Evolutionary conservation across 805 yeast species (phyloP), one percentile per base, ranked within the genome.

Genomic region (Wickerhamiella azymoides): DNA sequence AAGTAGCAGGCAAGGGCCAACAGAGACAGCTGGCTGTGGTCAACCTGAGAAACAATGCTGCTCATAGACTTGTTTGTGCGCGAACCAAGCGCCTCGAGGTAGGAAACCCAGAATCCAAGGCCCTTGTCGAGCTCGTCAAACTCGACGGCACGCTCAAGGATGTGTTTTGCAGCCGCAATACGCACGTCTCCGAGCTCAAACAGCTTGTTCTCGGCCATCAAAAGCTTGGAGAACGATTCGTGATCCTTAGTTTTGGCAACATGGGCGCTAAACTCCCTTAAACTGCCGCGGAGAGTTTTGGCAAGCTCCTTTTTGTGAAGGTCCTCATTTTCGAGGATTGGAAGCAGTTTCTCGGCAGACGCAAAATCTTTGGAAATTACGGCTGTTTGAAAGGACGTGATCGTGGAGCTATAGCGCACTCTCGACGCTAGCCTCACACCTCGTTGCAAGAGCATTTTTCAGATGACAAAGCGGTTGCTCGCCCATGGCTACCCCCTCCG

Each of bases 1-100:
- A 58, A 49, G 47, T 61, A 62, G 10, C 63, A 61, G 2, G 57
- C 58, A 18, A 62, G 52, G 6, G 64, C 64, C 5, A 62, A 53
- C 38, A 56, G 33, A 1, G 62, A 61, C 8, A 63, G 60, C 13
- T 59, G 56, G 24, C 52, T 47, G 44, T 55, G 58, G 33, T 51
- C 54, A 2, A 48, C 50, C 17, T 39, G 33, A 5, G 54, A 48
- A 11, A 59, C 52, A 11, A 47, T 38, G 3, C 30, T 45, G 17
- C 49, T 40, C 25, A 55, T 40, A 13, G 47, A 39, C 26, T 38
- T 35, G 9, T 14, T 17, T 5, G 47, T 36, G 17, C 40, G 39
- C 10, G 36, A 25, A 8, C 56, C 54, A 16, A 59, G 49, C 2
- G 52, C 47, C 49, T 61, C 64, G n/a, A 59, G 52, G 38, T 59